Evolutionary conservation across 73 alveolate genomes (phyloP).

Genomic region (Paramecium caudatum): DNA sequence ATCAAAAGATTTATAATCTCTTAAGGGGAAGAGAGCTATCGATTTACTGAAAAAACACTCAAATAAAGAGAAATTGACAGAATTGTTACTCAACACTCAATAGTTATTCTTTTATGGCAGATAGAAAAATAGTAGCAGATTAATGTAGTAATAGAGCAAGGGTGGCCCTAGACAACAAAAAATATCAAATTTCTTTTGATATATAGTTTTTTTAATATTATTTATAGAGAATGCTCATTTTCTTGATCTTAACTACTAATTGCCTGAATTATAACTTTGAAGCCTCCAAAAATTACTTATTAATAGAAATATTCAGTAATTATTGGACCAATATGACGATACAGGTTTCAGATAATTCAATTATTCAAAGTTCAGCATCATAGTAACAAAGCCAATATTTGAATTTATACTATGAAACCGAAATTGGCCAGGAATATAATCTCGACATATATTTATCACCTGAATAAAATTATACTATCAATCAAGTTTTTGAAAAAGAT

Average conservation of each 20-base stretch:
- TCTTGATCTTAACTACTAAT: neutral
- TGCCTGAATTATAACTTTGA: neutral
- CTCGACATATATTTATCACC: neutral
- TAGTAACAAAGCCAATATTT: neutral
- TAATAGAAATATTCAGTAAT: neutral
- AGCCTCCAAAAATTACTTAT: neutral
- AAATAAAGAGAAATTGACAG: conserved; percentile 66
- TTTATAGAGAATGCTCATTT: no score
- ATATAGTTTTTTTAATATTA: no score
- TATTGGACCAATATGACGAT: neutral
- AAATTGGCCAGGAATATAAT: neutral
- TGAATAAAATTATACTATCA: neutral
- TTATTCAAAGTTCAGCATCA: conserved; percentile 11
- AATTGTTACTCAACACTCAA: conserved; percentile 19
- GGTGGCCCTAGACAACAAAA: neutral
- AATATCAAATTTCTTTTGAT: neutral
- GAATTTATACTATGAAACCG: neutral
- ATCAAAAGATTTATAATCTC: conserved; percentile 62
- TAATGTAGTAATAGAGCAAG: neutral
- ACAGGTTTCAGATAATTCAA: neutral
- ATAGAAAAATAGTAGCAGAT: conserved; percentile 24
- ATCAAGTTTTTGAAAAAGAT: neutral
- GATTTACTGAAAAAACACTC: conserved; percentile 67
- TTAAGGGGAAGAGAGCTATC: conserved; percentile 67
- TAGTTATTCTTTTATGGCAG: conserved; percentile 69